phyloP scores from a whole-genome alignment of 108 stramenopile genomes.

The Cyclotella atomus region DNA sequence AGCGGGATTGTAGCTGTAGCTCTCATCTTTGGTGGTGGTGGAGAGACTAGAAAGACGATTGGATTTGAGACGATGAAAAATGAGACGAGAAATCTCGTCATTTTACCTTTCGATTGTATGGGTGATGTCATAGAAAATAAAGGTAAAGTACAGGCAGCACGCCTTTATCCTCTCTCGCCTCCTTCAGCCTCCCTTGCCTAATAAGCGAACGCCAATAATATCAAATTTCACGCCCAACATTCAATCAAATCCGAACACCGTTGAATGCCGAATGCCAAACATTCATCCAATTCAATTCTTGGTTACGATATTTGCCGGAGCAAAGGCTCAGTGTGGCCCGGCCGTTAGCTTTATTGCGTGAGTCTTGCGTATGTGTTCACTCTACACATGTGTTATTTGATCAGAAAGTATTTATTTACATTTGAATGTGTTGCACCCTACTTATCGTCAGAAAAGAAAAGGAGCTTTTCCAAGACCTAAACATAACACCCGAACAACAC shows the following conservation, averaged over 20 bases:
- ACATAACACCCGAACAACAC: slow-evolving; percentile 5
- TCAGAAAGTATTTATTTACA: too few species aligned
- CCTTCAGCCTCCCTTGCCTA: too few species aligned
- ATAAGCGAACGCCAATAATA: slow-evolving; percentile 13
- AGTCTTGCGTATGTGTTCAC: background rate
- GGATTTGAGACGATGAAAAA: too few species aligned
- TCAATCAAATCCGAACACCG: slow-evolving; percentile 4
- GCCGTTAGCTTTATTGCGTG: slow-evolving; percentile 15
- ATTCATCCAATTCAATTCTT: background rate
- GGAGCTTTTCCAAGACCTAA: slow-evolving; percentile 4
- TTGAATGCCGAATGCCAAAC: background rate
- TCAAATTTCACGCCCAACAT: background rate
- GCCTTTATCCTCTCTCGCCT: too few species aligned
- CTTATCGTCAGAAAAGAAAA: slow-evolving; percentile 12
- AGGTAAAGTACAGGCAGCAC: too few species aligned
- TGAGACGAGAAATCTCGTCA: too few species aligned
- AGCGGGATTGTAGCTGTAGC: background rate
- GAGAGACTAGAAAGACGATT: too few species aligned
- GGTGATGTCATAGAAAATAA: too few species aligned
- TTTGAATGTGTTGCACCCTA: too few species aligned
- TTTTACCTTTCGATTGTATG: too few species aligned
- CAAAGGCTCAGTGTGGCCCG: slow-evolving; percentile 11
- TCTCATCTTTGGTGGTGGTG: too few species aligned
- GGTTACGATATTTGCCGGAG: background rate
- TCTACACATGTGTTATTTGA: background rate